Conservation (phyloP, 1,284 basidiomycete genomes). For the Ceratobasidium sp. region DNA sequence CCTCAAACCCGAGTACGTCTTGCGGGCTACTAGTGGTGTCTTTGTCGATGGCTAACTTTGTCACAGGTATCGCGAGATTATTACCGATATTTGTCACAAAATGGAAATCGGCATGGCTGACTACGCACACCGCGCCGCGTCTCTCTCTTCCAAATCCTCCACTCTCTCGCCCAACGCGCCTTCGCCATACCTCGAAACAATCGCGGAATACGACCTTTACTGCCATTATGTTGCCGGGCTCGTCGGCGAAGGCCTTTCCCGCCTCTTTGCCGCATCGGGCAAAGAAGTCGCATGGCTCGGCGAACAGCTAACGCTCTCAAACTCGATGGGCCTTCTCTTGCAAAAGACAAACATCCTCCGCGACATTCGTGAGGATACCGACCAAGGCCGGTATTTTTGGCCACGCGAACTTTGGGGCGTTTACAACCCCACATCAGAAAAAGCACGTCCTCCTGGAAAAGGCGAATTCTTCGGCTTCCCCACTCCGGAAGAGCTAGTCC, state of each 20-base stretch:
- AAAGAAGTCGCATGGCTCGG: slow-evolving; percentile 85
- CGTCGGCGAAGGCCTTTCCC: slow-evolving; percentile 95
- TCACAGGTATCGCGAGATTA: slow-evolving; percentile 82
- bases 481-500: slow-evolving; percentile 68
- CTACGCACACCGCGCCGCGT: slow-evolving; percentile 83
- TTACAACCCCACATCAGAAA: slow-evolving; percentile 49
- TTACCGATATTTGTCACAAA: slow-evolving; percentile 82
- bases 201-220: slow-evolving; percentile 94
- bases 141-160: slow-evolving; percentile 5
- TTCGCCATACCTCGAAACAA: slow-evolving; percentile 69
- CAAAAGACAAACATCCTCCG: slow-evolving; percentile 99
- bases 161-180: slow-evolving; percentile 57
- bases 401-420: slow-evolving; percentile 89
- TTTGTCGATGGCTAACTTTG: slow-evolving; percentile 12
- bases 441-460: slow-evolving; percentile 47
- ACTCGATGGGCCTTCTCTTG: slow-evolving; percentile 95
- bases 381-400: slow-evolving; percentile 93
- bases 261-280: slow-evolving; percentile 87
- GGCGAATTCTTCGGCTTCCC: slow-evolving; percentile 69
- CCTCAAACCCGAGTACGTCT: slow-evolving; percentile 70
- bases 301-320: slow-evolving; percentile 86
- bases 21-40: slow-evolving; percentile 25
- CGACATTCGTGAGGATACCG: slow-evolving; percentile 93
- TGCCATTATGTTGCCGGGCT: slow-evolving; percentile 99
- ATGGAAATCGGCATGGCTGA: slow-evolving; percentile 98